Evolutionary conservation across 2,329 filamentous ascomycete species (phyloP), one percentile per base, ranked within the genome.

Genomic region (Tolypocladium album): DNA sequence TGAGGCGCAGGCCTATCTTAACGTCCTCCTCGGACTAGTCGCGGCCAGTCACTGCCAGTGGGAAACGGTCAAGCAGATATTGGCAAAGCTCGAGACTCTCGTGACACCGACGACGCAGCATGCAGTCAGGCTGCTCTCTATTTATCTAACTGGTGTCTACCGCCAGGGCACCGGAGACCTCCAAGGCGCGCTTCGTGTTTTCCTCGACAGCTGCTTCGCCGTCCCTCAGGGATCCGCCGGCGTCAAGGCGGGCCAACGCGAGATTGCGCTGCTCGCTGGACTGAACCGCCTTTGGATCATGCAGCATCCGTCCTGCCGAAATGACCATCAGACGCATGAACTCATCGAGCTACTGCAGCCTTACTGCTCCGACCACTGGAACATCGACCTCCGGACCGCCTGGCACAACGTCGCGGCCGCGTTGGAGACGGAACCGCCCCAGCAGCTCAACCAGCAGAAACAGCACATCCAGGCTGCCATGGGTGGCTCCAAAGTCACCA

Each of bases 111-210:
- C 70, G 62, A 75, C 67, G 62, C 77, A 76, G 69, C 75, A 68
- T 63, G 78, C 77, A 2, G 61, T 76, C 24, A 67, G 67, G 39
- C 55, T 84, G 40, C 78, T 89, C 53, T 78, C 83, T 8, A 76
- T 83, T 52, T 97, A 97, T 71, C 83, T 96, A 22, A 78, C 81
- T 0, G 92, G 88, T 0, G 82, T 89, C 9, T 88, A 91, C 65
- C 78, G 86, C 58, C 93, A 97, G 75, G 89, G 88, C 22, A 87
- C 81, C 6, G 92, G 91, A 20, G 81, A 91, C 63, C 78, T 94
- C 1, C 76, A 83, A n/a, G 75, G 76, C 2, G 92, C 93, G 4
- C 75, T 92, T 17, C 66, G 76, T 4, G 80, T 87, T 12, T 96
- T 90, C 72, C 80, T 83, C 61, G 81, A 85, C 47, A 75, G 80